Conservation (phyloP, 371 early-diverging fungal genomes). For the Batrachochytrium dendrobatidis region DNA sequence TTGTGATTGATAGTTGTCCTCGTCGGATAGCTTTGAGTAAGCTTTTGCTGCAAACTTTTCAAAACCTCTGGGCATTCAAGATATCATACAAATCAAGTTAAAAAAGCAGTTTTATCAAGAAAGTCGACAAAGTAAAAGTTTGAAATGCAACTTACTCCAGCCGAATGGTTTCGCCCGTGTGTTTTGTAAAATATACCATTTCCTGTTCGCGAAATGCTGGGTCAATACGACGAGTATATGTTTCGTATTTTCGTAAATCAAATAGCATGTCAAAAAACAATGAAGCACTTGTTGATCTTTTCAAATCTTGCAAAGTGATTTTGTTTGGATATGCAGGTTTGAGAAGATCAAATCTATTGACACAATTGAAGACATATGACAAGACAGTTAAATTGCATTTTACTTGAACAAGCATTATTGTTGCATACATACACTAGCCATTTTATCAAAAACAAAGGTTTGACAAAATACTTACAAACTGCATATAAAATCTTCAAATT, state of each 20-base stretch:
- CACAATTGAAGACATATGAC: neutral
- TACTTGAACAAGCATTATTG: neutral
- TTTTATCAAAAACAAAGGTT: neutral
- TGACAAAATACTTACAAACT: constrained; percentile 42
- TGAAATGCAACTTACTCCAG: constrained; percentile 29
- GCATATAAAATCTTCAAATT: constrained; percentile 65
- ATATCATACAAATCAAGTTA: neutral
- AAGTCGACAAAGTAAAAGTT: neutral
- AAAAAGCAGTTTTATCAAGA: too few relatives aligned
- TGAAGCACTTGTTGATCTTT: constrained; percentile 42
- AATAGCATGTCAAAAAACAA: constrained; percentile 70
- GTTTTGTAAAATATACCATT: constrained; percentile 28
- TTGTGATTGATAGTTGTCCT: too few relatives aligned
- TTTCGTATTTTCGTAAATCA: constrained; percentile 57
- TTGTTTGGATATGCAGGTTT: constrained; percentile 44
- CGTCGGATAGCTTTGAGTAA: neutral
- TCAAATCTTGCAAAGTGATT: constrained; percentile 60
- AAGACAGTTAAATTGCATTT: constrained; percentile 6
- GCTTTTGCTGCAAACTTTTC: constrained; percentile 1
- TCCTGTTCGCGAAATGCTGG: constrained; percentile 42
- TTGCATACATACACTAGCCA: constrained; percentile 5
- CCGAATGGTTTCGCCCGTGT: constrained; percentile 16
- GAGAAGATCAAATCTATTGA: constrained; percentile 51
- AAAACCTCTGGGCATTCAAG: neutral
- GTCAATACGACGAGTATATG: constrained; percentile 35